phyloP scores from a whole-genome alignment of 768 basidiomycete genomes.

The Lenzites betulinus region DNA sequence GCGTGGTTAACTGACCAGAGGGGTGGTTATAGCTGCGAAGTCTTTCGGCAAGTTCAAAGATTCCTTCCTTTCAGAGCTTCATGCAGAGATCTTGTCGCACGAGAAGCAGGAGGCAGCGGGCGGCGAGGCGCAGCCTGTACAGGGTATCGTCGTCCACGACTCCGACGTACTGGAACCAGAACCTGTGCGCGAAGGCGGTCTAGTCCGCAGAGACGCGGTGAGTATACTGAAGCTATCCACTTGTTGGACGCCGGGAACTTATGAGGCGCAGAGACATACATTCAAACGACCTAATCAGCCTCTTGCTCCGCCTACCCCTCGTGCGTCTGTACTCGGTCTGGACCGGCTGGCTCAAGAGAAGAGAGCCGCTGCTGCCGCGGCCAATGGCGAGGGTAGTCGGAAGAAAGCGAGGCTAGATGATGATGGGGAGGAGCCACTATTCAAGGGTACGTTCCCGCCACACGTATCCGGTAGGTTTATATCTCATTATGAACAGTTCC shows the following conservation, averaged over 20 bases:
- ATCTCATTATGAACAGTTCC: constrained; percentile 59
- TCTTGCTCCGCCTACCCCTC: constrained; percentile 74
- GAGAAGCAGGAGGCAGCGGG: constrained; percentile 63
- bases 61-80: constrained; percentile 75
- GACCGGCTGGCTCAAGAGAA: constrained; percentile 91
- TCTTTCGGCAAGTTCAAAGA: constrained; percentile 87
- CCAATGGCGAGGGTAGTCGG: constrained; percentile 53
- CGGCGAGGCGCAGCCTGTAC: constrained; percentile 50
- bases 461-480: background rate
- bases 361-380: constrained; percentile 54
- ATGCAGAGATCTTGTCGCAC: constrained; percentile 77
- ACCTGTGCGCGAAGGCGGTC: constrained; percentile 72
- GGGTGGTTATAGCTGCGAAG: constrained; percentile 54
- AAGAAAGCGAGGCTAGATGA: constrained; percentile 62
- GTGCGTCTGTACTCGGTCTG: constrained; percentile 80
- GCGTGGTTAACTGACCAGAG: background rate
- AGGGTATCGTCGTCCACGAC: constrained; percentile 76
- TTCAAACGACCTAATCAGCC: constrained; percentile 78
- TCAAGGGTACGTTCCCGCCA: constrained; percentile 68
- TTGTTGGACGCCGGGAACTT: constrained; percentile 9
- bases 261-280: constrained; percentile 61
- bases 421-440: constrained; percentile 65
- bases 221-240: constrained; percentile 22
- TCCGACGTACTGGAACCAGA: constrained; percentile 86
- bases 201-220: constrained; percentile 69